Base-by-base conservation (phyloP, 768 basidiomycete genomes). In the Boletus speciosus region DNA sequence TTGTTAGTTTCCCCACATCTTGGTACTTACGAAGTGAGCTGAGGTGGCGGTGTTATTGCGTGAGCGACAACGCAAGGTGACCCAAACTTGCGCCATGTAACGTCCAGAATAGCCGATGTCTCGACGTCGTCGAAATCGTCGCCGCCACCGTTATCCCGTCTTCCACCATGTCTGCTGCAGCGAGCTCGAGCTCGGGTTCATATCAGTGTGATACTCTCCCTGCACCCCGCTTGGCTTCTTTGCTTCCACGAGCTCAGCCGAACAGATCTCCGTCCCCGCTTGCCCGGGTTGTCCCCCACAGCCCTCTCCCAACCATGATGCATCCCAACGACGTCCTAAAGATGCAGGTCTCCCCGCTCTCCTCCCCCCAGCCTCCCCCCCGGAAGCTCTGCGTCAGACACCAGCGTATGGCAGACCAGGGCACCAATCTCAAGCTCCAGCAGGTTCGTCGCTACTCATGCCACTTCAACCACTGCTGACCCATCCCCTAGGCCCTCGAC, bases 401-500 rank as follows among this genome's bases (percentile, higher is more conserved):
- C 72, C 91, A 95, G 74, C 81, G 95, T 44, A 98, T 96, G 86
- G 96, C 96, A 6, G 93, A 98, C 75, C 85, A 96, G 72, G 92
- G 92, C 14, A 94, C 90, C 23, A 97, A 90, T 69, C 75, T 91
- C 56, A 93, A 88, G 74, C 79, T 98, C 7, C 96, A 98, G 71
- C 84, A 88, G 77, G 95, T 92, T 72, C 31, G 53, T 54, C 39
- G 14, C 27, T 3, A n/a, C n/a, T 4, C 31, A 0, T 7, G 6
- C 21, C 19, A 8, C 9, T 21, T 41, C n/a, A 3, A 6, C 21
- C n/a, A 4, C 16, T 31, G 16, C 55, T 65, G 37, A 66, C 53
- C 61, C 29, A 14, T 7, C 35, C n/a, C 46, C 1, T 65, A 98
- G 96, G 88, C 93, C 6, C 80, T 99, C 46, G 95, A 99, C 66